phyloP scores from a whole-genome alignment of 768 basidiomycete genomes.

The Solioccasus polychromus region DNA sequence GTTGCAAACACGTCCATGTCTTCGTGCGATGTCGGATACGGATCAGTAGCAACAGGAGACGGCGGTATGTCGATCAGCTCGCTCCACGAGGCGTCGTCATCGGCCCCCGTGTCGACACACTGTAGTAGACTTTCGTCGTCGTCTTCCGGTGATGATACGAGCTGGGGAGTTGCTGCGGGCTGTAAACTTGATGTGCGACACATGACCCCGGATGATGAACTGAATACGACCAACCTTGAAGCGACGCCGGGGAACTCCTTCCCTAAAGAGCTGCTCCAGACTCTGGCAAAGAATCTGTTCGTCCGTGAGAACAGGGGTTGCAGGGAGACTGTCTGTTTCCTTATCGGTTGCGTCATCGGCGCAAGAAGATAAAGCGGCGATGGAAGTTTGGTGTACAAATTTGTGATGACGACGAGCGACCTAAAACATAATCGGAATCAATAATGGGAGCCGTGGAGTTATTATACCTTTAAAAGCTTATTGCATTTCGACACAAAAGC shows the following conservation, averaged over 20 bases:
- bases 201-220: neutral
- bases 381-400: slow-evolving; percentile 26
- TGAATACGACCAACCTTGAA: slow-evolving; percentile 44
- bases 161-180: slow-evolving; percentile 14
- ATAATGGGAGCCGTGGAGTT: neutral
- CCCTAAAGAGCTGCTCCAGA: slow-evolving; percentile 44
- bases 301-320: slow-evolving; percentile 23
- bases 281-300: slow-evolving; percentile 39
- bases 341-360: slow-evolving; percentile 9
- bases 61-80: slow-evolving; percentile 13
- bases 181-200: slow-evolving; percentile 11
- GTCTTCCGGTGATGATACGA: slow-evolving; percentile 9
- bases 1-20: slow-evolving; percentile 15
- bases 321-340: slow-evolving; percentile 9
- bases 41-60: slow-evolving; percentile 3
- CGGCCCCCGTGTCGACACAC: slow-evolving; percentile 1
- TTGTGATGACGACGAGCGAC: slow-evolving; percentile 23
- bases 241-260: slow-evolving; percentile 37
- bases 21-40: slow-evolving; percentile 4
- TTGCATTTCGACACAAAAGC: slow-evolving; percentile 45
- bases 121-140: slow-evolving; percentile 25
- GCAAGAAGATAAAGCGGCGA: slow-evolving; percentile 27
- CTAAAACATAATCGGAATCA: slow-evolving; percentile 19
- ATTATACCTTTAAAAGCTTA: slow-evolving; percentile 48
- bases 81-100: slow-evolving; percentile 12